These are phyloP conservation scores for Fragosphaeria purpurea DNA, from an alignment of 2,329 filamentous ascomycete species.

Conservation along the genomic window DNA sequence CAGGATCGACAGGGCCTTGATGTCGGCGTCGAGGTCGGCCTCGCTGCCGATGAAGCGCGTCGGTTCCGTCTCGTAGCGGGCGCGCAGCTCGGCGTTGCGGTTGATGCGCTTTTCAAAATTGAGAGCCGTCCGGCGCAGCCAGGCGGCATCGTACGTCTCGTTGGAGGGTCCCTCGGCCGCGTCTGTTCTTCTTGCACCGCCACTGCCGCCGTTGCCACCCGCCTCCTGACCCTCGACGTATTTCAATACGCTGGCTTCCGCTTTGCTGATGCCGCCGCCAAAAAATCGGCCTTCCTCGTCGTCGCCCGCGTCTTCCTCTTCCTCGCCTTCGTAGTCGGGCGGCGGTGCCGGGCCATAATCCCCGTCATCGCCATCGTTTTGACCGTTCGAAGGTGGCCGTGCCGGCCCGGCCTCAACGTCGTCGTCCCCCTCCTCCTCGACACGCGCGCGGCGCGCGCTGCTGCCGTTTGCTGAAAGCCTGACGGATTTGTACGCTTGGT, in stretches of 20 bases:
- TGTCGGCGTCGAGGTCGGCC: conserved; percentile 79
- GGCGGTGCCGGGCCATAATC: conserved; percentile 34
- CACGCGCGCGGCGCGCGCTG: conserved; percentile 33
- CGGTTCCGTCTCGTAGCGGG: conserved; percentile 73
- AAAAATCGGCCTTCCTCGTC: conserved; percentile 96
- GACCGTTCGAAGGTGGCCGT: conserved; percentile 38
- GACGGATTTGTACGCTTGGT: conserved; percentile 54
- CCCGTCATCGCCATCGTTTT: conserved; percentile 36
- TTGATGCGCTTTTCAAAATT: conserved; percentile 85
- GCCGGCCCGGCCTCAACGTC: conserved; percentile 40
- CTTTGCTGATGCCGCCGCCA: conserved; percentile 74
- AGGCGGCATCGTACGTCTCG: conserved; percentile 73
- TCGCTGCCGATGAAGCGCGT: conserved; percentile 77
- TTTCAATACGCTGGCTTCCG: conserved; percentile 76
- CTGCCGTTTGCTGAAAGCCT: conserved; percentile 37
- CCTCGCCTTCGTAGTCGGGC: conserved; percentile 28
- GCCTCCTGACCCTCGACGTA: conserved; percentile 62
- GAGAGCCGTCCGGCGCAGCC: conserved; percentile 72
- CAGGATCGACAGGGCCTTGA: conserved; percentile 78
- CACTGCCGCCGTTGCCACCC: conserved; percentile 33
- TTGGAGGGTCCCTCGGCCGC: conserved; percentile 26
- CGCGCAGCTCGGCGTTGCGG: conserved; percentile 81
- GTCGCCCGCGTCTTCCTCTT: conserved; percentile 39
- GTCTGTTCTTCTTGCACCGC: conserved; percentile 26
- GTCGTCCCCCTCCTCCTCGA: conserved; percentile 35